Evolutionary conservation across 768 basidiomycete species (phyloP).

Genomic region (Suillus subalutaceus): DNA sequence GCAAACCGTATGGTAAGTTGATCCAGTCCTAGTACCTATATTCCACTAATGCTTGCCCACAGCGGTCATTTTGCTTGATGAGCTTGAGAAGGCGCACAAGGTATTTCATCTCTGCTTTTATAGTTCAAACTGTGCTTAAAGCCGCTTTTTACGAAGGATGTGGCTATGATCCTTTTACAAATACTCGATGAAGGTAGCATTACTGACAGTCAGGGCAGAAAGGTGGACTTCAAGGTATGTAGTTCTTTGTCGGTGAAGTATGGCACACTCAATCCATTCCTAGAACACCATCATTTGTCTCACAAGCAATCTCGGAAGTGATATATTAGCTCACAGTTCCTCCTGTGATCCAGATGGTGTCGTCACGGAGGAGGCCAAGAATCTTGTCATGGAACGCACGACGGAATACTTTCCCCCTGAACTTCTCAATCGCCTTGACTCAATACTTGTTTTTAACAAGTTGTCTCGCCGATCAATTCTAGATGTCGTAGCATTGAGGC

Average conservation of each 20-base stretch:
- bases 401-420: slow-evolving; percentile 88
- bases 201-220: slow-evolving; percentile 90
- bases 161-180: slow-evolving; percentile 88
- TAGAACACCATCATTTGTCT: slow-evolving; percentile 91
- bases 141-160: slow-evolving; percentile 52
- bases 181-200: slow-evolving; percentile 89
- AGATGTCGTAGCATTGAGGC: slow-evolving; percentile 76
- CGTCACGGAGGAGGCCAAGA: slow-evolving; percentile 61
- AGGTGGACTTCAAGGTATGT: slow-evolving; percentile 84
- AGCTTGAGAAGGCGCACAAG: slow-evolving; percentile 84
- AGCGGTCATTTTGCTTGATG: slow-evolving; percentile 69
- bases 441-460: slow-evolving; percentile 90
- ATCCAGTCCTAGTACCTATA: background rate
- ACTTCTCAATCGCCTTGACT: slow-evolving; percentile 86
- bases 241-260: background rate
- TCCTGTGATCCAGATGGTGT: slow-evolving; percentile 66
- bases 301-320: slow-evolving; percentile 85
- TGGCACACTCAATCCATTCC: background rate
- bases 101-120: slow-evolving; percentile 30
- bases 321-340: slow-evolving; percentile 70
- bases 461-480: slow-evolving; percentile 73
- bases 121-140: background rate
- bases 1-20: slow-evolving; percentile 55
- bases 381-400: slow-evolving; percentile 74
- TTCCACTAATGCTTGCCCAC: background rate